Base-by-base conservation (phyloP, 352 stramenopile genomes). In the Halophytophthora batemanensis region DNA sequence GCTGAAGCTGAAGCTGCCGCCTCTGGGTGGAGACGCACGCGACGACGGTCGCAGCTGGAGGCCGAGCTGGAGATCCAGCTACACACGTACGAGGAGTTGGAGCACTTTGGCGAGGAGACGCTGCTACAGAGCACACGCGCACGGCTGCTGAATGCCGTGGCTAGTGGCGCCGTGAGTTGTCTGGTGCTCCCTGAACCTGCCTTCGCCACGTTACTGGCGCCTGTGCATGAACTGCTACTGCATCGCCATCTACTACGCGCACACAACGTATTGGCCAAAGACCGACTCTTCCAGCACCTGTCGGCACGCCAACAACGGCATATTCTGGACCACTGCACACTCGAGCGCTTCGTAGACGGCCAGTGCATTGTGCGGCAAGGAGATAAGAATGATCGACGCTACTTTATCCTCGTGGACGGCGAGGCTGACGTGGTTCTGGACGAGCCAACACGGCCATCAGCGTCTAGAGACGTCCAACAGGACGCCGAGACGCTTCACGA, bases 51-150 rank as follows among this genome's bases (percentile, higher is more conserved):
- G 10, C 48, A 80, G 3, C 45, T 66, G 36, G 72, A 81, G 40
- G 70, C 68, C 6, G 72, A 81, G 21, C 59, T 74, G 46, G 71
- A 88, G 53, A 69, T 81, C 19, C 72, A 87, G 38, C 56, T 87
- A 18, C 66, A 79, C 45, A 68, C 63, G 21, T 62, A 75, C 29
- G 61, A 83, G 21, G 66, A 76, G 25, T 50, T 64, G 42, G 77
- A 87, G 41, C 88, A 87, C 54, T 93, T 90, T 54, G 79, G 79
- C 7, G 77, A 90, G 50, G 59, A 90, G 39, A 56, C 69, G 6
- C 46, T 86, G 31, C 45, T 86, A 6, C 61, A 64, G 56, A 50
- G 61, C 33, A 29, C 50, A 49, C 66, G 45, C 33, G 61, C 48
- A 31, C 61, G 44, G 21, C 19, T 10, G 54, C 66, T 66, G 50